phyloP scores from a whole-genome alignment of 768 basidiomycete species.

The Neoboletus magnificus region DNA sequence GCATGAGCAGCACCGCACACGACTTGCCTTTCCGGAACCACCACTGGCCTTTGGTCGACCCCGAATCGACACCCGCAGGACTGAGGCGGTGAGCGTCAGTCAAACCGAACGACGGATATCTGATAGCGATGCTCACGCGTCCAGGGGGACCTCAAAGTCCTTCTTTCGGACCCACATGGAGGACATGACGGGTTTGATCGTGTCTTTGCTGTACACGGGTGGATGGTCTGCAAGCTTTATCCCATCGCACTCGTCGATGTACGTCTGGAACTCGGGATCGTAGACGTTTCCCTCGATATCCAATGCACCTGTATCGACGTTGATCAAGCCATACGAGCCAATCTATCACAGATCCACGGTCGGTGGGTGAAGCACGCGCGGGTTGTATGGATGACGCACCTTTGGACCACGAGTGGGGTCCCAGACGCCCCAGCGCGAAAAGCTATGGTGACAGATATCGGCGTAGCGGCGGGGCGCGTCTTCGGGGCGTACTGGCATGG shows the following conservation, averaged over 20 bases:
- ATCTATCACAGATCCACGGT: background rate
- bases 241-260: conserved; percentile 13
- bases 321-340: conserved; percentile 27
- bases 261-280: conserved; percentile 12
- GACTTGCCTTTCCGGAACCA: background rate
- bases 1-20: background rate
- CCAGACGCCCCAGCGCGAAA: conserved; percentile 5
- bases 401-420: background rate
- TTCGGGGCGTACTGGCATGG: background rate
- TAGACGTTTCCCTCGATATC: conserved; percentile 27
- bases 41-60: background rate
- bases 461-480: conserved; percentile 9
- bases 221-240: conserved; percentile 12
- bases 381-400: background rate
- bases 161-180: conserved; percentile 6
- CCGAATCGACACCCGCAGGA: background rate
- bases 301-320: conserved; percentile 25
- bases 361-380: background rate
- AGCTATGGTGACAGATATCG: conserved; percentile 3
- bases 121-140: conserved; percentile 10
- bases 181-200: background rate
- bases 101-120: background rate
- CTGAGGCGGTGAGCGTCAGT: background rate
- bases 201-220: background rate
- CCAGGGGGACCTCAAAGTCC: conserved; percentile 10